Evolutionary conservation across 2,329 filamentous ascomycete genomes (phyloP).

Genomic region (Exophiala spinifera): DNA sequence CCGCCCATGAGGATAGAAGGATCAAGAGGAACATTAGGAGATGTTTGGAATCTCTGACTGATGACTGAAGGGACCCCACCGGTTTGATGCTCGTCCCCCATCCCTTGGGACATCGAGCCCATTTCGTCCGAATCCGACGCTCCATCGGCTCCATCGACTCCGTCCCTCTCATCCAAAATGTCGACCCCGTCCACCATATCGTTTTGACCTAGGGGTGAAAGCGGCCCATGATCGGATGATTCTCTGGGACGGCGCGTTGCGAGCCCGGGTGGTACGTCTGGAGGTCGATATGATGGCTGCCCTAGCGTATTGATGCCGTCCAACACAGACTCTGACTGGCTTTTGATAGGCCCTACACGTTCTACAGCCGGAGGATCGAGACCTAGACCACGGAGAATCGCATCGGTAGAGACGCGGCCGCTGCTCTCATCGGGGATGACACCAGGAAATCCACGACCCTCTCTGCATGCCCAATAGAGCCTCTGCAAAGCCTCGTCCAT

Average conservation of each 20-base stretch:
- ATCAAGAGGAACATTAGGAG: conserved; percentile 6
- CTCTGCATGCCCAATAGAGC: conserved; percentile 23
- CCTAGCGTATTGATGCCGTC: neutral
- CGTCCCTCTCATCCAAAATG: neutral
- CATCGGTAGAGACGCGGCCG: conserved; percentile 21
- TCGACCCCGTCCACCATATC: neutral
- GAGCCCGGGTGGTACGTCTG: conserved; percentile 10
- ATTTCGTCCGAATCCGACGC: neutral
- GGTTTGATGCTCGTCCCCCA: neutral
- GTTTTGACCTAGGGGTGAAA: neutral
- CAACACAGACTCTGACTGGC: conserved; percentile 10
- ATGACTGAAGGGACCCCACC: neutral
- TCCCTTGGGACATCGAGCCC: neutral
- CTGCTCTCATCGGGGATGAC: conserved; percentile 19
- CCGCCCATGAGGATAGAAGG: conserved; percentile 11
- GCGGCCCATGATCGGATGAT: conserved; percentile 4
- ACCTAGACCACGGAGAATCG: conserved; percentile 22
- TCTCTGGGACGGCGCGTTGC: neutral
- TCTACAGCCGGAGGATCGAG: conserved; percentile 17
- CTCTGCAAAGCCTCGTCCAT: conserved; percentile 24
- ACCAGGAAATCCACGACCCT: conserved; percentile 21
- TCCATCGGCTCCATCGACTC: conserved; percentile 1
- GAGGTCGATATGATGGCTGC: neutral
- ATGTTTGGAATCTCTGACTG: neutral
- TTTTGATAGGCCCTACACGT: neutral